Evolutionary conservation across 768 basidiomycete genomes (phyloP).

Genomic region (Lyophyllum semitale): DNA sequence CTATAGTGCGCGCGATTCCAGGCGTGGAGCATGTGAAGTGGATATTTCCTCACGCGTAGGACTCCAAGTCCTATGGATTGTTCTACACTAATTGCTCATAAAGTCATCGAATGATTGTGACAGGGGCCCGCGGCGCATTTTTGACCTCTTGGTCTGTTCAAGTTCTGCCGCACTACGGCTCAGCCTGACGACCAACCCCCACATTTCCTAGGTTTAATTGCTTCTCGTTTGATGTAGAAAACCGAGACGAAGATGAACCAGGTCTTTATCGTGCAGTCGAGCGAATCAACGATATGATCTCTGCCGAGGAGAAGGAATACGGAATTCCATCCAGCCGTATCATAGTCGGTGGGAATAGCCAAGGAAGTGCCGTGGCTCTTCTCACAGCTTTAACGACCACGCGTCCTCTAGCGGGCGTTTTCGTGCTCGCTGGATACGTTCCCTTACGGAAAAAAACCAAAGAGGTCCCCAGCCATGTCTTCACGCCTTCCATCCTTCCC

Average conservation of each 20-base stretch:
- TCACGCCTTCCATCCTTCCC: background rate
- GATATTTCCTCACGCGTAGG: constrained; percentile 62
- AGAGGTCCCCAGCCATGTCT: constrained; percentile 37
- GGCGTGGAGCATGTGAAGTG: constrained; percentile 64
- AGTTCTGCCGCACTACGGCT: too few species aligned
- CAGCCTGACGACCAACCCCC: too few species aligned
- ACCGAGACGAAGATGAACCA: constrained; percentile 57
- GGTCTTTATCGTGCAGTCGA: constrained; percentile 50
- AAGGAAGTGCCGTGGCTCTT: constrained; percentile 65
- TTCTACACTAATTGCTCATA: background rate
- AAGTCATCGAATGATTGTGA: constrained; percentile 45
- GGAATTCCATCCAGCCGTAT: constrained; percentile 60
- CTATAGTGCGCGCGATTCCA: constrained; percentile 38
- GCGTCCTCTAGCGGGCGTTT: constrained; percentile 58
- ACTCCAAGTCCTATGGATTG: background rate
- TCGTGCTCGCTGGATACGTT: constrained; percentile 64
- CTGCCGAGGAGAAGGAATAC: constrained; percentile 52
- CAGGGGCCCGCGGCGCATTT: constrained; percentile 50
- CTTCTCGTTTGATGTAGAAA: constrained; percentile 42
- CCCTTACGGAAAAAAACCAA: constrained; percentile 55
- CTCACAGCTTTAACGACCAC: constrained; percentile 53
- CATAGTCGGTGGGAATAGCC: constrained; percentile 75
- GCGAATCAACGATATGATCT: constrained; percentile 57
- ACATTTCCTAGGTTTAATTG: constrained; percentile 59
- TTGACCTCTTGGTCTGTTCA: constrained; percentile 52